Conservation (phyloP, 2,329 filamentous ascomycete species). For the Neoscytalidium dimidiatum region DNA sequence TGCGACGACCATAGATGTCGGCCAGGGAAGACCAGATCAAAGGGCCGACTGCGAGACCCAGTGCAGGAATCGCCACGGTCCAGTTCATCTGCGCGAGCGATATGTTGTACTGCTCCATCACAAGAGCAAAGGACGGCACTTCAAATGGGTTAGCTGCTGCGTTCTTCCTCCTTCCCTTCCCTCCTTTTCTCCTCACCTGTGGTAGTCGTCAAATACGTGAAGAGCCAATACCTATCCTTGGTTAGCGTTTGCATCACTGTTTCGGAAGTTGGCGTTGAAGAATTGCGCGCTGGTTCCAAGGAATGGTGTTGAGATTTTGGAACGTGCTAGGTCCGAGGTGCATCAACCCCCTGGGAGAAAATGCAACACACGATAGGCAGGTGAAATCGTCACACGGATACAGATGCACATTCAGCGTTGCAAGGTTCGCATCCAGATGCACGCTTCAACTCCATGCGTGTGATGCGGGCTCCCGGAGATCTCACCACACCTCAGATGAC, state of each 20-base stretch:
- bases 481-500: neutral
- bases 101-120: conserved; percentile 49
- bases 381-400: neutral
- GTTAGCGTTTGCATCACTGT: neutral
- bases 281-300: too few relatives aligned
- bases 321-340: neutral
- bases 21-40: conserved; percentile 35
- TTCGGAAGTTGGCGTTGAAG: too few relatives aligned
- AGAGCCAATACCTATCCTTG: conserved; percentile 54
- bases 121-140: conserved; percentile 54
- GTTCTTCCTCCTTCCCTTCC: neutral
- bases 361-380: neutral
- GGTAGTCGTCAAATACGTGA: conserved; percentile 61
- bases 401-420: neutral
- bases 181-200: conserved; percentile 24
- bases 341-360: neutral
- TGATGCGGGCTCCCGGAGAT: neutral
- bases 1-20: conserved; percentile 39
- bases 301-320: neutral
- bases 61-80: conserved; percentile 52
- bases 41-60: conserved; percentile 33
- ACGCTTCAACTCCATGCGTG: neutral
- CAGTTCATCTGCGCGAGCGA: conserved; percentile 52
- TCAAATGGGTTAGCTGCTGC: conserved; percentile 23
- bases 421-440: neutral